Evolutionary conservation across 208 protist species (phyloP).

Genomic region (Trypanosoma lewisi): DNA sequence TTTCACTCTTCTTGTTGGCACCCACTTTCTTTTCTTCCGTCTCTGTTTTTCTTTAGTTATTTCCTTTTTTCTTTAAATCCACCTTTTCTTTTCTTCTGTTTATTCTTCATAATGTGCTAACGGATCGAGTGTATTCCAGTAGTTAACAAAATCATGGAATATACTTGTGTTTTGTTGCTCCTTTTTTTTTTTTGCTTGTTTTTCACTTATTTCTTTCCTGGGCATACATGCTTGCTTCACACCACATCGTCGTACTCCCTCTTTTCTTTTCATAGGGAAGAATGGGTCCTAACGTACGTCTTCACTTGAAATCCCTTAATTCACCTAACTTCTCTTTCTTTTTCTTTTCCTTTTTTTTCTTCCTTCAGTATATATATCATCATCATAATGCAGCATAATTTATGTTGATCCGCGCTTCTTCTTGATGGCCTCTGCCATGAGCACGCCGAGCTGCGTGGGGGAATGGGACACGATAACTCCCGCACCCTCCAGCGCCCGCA

Average conservation of each 20-base stretch:
- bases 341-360: too few species aligned
- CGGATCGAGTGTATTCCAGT: too few species aligned
- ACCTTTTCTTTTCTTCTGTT: background rate
- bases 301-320: constrained; percentile 3
- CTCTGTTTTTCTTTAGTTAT: background rate
- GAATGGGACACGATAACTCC: constrained; percentile 92
- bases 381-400: constrained; percentile 11
- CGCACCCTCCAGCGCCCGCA: constrained; percentile 88
- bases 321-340: background rate
- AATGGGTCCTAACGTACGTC: constrained; percentile 3
- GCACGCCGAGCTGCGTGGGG: constrained; percentile 93
- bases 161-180: background rate
- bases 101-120: background rate
- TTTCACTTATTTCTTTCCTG: background rate
- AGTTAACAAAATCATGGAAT: background rate
- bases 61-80: background rate
- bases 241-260: background rate
- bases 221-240: constrained; percentile 5
- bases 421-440: constrained; percentile 85
- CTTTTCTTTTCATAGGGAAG: background rate
- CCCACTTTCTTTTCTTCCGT: background rate
- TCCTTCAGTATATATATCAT: background rate
- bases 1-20: background rate
- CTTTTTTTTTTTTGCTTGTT: constrained; percentile 13
- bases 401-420: constrained; percentile 34